Percentiles rank a stretch among this genome's conserved stretches.
Conservation (phyloP, 1,284 basidiomycete species). For the Athelia sp. region DNA sequence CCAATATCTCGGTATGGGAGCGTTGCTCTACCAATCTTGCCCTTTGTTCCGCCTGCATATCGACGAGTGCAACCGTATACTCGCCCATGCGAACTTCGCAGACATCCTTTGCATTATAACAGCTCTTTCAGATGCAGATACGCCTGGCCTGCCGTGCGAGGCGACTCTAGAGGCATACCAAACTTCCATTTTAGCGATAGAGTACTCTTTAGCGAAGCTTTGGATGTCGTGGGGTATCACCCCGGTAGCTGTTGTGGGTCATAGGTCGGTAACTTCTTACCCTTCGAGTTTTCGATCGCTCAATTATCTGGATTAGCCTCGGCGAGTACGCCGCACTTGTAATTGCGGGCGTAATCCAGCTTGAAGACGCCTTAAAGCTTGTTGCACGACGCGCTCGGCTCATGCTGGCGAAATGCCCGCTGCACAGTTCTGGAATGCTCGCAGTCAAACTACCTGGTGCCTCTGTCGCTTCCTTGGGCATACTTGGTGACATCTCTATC, state of each 20-base stretch:
- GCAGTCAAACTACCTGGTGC: conserved; percentile 39
- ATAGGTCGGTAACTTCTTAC: conserved; percentile 42
- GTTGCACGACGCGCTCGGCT: conserved; percentile 52
- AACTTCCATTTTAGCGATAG: conserved; percentile 50
- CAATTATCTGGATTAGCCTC: conserved; percentile 34
- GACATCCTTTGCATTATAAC: conserved; percentile 45
- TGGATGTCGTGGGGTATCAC: conserved; percentile 65
- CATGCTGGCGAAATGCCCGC: conserved; percentile 43
- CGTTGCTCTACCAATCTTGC: conserved; percentile 43
- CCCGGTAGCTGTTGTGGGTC: conserved; percentile 55
- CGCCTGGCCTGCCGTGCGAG: conserved; percentile 21
- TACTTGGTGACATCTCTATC: conserved; percentile 37
- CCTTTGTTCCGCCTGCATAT: conserved; percentile 43
- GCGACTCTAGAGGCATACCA: conserved; percentile 44
- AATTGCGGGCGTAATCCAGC: conserved; percentile 45
- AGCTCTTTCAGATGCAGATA: conserved; percentile 14
- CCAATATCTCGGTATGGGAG: conserved; percentile 63
- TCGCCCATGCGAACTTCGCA: conserved; percentile 43
- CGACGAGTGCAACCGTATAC: conserved; percentile 50
- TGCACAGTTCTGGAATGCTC: conserved; percentile 51
- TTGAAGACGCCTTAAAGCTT: conserved; percentile 53
- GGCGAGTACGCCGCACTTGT: conserved; percentile 71
- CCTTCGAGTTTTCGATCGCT: conserved; percentile 10
- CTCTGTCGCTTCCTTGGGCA: conserved; percentile 33
- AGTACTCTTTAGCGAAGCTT: conserved; percentile 53